phyloP scores from a whole-genome alignment of 2,329 filamentous ascomycete species.

The Beauveria sp. region DNA sequence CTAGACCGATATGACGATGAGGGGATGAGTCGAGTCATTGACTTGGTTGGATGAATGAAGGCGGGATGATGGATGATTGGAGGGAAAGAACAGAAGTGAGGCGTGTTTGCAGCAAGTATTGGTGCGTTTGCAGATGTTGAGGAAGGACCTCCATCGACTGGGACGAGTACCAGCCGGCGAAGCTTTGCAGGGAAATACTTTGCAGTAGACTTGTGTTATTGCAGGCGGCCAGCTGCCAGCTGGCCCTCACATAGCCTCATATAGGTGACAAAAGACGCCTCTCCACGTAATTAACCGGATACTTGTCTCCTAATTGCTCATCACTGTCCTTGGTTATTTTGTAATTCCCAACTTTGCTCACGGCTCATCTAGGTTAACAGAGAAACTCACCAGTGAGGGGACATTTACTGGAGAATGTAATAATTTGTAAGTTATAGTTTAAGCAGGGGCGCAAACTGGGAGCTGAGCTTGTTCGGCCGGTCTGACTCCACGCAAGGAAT shows the following conservation, averaged over 20 bases:
- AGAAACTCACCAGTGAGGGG: too few species aligned
- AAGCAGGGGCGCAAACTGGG: too few species aligned
- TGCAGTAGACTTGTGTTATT: neutral
- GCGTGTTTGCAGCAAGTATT: neutral
- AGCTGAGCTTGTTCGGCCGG: too few species aligned
- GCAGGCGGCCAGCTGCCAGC: neutral
- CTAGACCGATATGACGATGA: neutral
- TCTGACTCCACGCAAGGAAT: too few species aligned
- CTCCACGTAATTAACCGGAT: too few species aligned
- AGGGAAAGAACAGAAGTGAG: neutral
- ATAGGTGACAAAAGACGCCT: too few species aligned
- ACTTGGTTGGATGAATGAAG: neutral
- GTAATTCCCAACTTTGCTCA: too few species aligned
- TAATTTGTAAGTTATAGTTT: too few species aligned
- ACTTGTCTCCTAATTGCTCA: too few species aligned
- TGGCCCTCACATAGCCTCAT: neutral
- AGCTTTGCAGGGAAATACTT: neutral
- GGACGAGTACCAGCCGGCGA: neutral
- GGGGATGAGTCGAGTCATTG: neutral
- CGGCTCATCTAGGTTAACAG: too few species aligned
- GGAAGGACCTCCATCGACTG: neutral
- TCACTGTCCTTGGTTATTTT: too few species aligned
- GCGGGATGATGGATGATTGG: neutral
- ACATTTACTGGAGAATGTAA: too few species aligned
- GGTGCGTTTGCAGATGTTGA: neutral